A percentile compares a stretch with the other conserved stretches of the same genome.
Conservation (phyloP, 352 stramenopile genomes). For the Phytophthora pseudosyringae region DNA sequence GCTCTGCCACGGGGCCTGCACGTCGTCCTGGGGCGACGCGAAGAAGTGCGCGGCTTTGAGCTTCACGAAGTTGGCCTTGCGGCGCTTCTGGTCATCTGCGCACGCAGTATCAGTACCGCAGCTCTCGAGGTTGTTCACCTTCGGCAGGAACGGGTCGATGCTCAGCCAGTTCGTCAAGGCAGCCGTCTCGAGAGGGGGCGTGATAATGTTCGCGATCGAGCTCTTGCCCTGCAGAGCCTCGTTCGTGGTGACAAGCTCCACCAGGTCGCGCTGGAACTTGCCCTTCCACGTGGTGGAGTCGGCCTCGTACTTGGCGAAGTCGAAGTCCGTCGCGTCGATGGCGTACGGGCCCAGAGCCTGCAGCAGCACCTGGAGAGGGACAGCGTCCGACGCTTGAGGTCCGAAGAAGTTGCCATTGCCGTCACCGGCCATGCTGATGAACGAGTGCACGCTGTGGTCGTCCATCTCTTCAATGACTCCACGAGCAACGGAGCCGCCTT, state of each 20-base stretch:
- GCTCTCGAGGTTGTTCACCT: conserved; percentile 42
- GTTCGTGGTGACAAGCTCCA: conserved; percentile 30
- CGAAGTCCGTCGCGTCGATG: conserved; percentile 36
- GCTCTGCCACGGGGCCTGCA: conserved; percentile 50
- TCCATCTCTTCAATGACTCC: conserved; percentile 65
- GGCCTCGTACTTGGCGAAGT: conserved; percentile 45
- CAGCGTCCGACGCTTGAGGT: conserved; percentile 40
- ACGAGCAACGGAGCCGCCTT: conserved; percentile 48
- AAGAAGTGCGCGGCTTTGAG: conserved; percentile 57
- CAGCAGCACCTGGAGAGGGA: conserved; percentile 46
- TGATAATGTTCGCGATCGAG: conserved; percentile 44
- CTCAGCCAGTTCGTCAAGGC: conserved; percentile 40
- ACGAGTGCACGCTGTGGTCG: conserved; percentile 56
- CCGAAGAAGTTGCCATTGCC: conserved; percentile 63
- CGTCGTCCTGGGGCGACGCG: conserved; percentile 47
- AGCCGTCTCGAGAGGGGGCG: conserved; percentile 29
- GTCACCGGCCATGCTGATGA: conserved; percentile 52
- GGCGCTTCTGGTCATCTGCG: conserved; percentile 26
- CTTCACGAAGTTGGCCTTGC: conserved; percentile 52
- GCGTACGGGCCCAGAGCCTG: conserved; percentile 39
- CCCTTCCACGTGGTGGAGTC: conserved; percentile 35
- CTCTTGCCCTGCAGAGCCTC: conserved; percentile 33
- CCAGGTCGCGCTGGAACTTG: conserved; percentile 51
- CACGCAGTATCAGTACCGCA: conserved; percentile 27
- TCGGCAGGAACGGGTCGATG: conserved; percentile 45